phyloP scores from a whole-genome alignment of 257 asterid species.

The Solanum ahanhuiri region DNA sequence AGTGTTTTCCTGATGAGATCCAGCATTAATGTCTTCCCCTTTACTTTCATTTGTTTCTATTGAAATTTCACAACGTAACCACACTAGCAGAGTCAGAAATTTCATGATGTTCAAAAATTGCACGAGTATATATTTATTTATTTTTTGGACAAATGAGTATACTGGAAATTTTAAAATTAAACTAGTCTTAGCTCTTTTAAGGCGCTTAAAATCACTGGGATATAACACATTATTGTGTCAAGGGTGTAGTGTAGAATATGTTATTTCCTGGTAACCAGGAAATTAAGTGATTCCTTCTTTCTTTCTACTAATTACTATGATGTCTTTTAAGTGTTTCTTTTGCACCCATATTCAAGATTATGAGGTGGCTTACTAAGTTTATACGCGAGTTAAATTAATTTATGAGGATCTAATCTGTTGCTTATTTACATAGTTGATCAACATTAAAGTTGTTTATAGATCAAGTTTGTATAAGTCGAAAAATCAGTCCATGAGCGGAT shows the following conservation, averaged over 20 bases:
- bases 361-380: neutral
- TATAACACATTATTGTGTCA: too few species aligned
- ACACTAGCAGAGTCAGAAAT: accelerated
- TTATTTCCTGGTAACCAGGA: neutral
- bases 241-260: too few species aligned
- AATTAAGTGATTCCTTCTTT: neutral
- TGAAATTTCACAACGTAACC: neutral
- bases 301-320: too few species aligned
- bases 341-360: neutral
- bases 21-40: neutral
- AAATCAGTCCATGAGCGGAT: neutral
- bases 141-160: too few species aligned
- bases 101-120: too few species aligned
- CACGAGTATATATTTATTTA: too few species aligned
- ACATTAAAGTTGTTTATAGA: neutral
- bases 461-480: neutral
- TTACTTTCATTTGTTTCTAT: neutral
- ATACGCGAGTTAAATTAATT: too few species aligned
- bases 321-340: neutral
- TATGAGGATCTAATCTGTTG: neutral
- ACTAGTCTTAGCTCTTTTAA: too few species aligned
- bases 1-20: neutral
- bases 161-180: too few species aligned
- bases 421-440: neutral
- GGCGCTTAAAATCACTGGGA: too few species aligned